Percentiles rank a stretch among this genome's conserved stretches.
Conservation (phyloP, 75 land plant species). For the Cunninghamia lanceolata region DNA sequence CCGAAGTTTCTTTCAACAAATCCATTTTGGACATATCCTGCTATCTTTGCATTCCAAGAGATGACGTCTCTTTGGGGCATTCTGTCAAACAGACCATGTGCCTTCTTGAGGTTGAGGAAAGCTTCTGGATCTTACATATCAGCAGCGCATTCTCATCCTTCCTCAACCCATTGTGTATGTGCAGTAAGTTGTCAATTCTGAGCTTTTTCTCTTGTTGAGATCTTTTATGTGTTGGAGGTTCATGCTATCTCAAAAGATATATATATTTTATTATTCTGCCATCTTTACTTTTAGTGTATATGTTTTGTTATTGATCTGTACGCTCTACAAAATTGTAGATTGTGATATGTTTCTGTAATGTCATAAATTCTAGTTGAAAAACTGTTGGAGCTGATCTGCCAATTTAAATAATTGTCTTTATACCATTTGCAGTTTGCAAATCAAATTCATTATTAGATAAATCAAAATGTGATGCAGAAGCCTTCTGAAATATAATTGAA, state of each 20-base stretch:
- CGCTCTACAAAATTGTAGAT: background rate
- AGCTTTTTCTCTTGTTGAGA: background rate
- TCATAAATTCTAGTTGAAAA: background rate
- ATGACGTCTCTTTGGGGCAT: too few relatives aligned
- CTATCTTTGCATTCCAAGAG: too few relatives aligned
- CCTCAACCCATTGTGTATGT: too few relatives aligned
- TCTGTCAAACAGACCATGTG: too few relatives aligned
- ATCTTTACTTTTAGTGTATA: background rate
- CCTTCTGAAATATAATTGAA: background rate
- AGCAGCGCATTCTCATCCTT: too few relatives aligned
- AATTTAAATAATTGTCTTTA: background rate
- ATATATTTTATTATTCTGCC: background rate
- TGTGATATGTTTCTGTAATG: background rate
- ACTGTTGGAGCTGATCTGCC: background rate
- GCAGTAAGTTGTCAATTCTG: constrained; percentile 4
- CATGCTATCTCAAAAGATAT: background rate
- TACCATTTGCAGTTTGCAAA: background rate
- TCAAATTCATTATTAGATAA: background rate
- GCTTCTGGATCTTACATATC: too few relatives aligned
- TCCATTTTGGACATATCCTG: too few relatives aligned
- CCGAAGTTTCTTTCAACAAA: too few relatives aligned
- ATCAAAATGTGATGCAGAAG: background rate
- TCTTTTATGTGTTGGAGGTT: background rate
- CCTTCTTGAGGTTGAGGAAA: too few relatives aligned
- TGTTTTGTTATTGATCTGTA: background rate